Base-by-base conservation (phyloP, 2,329 filamentous ascomycete species). In the Xylariaceae sp. region DNA sequence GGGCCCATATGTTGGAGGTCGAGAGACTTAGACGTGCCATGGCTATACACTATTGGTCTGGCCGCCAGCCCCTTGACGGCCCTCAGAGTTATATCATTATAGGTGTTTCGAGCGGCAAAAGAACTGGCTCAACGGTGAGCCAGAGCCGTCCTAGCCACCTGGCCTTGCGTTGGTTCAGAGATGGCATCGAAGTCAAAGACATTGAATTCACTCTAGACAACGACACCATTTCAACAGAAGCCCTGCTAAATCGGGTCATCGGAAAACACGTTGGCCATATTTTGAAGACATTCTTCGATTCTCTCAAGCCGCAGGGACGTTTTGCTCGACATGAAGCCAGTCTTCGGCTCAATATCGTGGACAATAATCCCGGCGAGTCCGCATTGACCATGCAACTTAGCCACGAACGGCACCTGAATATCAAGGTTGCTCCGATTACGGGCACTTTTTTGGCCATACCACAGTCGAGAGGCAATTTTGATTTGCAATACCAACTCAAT, bases 81-180 rank as follows among this genome's bases (percentile, higher is more conserved):
- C 77, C 81, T 12, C 96, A 95, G 74, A 95, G 85, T 68, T 99
- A 94, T 92, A 77, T 99, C 47, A 86, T 97, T 60, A 77, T 99
- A 49, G 91, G 91, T 7, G 81, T 96, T 37, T 80, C 84, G 56
- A 91, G 85, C 66, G 86, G 86, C 34, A 76, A 74, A 51, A 78
- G 75, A 54, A 67, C 70, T 42, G 71, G 72, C 7, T 70, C 64
- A 9, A 64, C 69, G 9, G 58, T 69, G 1, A 73, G 77, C 49
- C 66, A 72, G 3, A 77, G 73, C 55, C 63, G 72, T 1, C 73
- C 79, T 0, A 87, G 83, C 60, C 72, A 71, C 47, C 68, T 94
- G 45, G 78, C 74, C 2, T 73, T 86, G 40, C 85, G 89, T 60
- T 99, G 94, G 92, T 91, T 95, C 70, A 84, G 89, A 54, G 86